Evolutionary conservation across 495 filamentous ascomycete species (phyloP).

Genomic region (Hypoxylon trugodes): DNA sequence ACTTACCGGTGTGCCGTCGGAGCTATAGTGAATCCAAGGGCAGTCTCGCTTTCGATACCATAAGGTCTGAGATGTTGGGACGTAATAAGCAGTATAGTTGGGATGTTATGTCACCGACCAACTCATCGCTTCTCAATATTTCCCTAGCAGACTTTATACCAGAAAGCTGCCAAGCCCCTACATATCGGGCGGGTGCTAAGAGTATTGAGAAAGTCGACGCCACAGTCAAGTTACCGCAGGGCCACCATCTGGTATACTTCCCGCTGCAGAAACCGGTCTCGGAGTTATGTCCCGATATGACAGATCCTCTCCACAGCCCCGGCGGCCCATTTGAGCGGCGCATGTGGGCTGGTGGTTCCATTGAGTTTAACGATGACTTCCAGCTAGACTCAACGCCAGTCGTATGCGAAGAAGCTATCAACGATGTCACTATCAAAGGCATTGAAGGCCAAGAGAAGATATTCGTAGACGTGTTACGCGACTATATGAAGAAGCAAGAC

Average conservation of each 20-base stretch:
- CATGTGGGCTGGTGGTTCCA: constrained; percentile 81
- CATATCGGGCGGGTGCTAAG: background rate
- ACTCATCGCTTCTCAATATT: constrained; percentile 70
- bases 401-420: constrained; percentile 72
- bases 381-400: constrained; percentile 59
- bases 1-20: constrained; percentile 4
- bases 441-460: constrained; percentile 48
- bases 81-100: constrained; percentile 64
- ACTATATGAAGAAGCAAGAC: constrained; percentile 33
- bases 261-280: constrained; percentile 63
- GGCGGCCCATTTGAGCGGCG: constrained; percentile 69
- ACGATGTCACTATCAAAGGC: constrained; percentile 55
- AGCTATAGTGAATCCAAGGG: constrained; percentile 18
- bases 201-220: background rate
- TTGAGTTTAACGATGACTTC: constrained; percentile 47
- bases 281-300: constrained; percentile 72
- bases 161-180: constrained; percentile 4
- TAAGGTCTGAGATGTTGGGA: constrained; percentile 40
- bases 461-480: constrained; percentile 52
- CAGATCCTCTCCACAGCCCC: constrained; percentile 74
- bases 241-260: constrained; percentile 79
- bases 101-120: constrained; percentile 71
- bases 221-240: constrained; percentile 58
- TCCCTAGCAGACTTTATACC: constrained; percentile 69
- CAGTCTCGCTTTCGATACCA: constrained; percentile 16